Evolutionary conservation across 2,329 filamentous ascomycete species (phyloP).

Genomic region (Trichoderma sp.): DNA sequence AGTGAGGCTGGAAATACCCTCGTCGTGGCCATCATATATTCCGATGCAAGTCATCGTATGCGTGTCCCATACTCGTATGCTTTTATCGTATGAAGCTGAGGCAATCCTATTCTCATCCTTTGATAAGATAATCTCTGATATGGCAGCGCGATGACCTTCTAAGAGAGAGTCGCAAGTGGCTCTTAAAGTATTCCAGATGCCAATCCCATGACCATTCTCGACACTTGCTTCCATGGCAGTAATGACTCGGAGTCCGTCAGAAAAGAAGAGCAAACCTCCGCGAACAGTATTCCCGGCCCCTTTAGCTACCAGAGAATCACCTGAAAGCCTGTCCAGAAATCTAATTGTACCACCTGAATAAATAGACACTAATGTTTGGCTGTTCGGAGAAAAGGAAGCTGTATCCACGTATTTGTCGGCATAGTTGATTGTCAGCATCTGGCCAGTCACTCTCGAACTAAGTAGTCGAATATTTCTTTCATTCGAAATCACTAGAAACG

Average conservation of each 20-base stretch:
- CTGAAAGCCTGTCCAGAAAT: not conserved
- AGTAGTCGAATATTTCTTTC: not conserved
- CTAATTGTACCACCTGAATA: fast-evolving
- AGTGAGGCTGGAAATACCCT: fast-evolving
- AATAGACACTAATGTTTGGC: not conserved
- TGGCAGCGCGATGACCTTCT: not conserved
- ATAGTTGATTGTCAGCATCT: not conserved
- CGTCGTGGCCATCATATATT: not conserved
- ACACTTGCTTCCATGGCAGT: not conserved
- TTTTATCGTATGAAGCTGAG: not conserved
- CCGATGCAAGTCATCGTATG: not conserved
- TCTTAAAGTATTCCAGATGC: not conserved
- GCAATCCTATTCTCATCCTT: not conserved
- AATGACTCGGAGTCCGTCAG: not conserved
- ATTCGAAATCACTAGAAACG: not conserved
- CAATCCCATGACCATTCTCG: not conserved
- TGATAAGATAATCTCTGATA: not conserved
- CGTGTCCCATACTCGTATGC: not conserved
- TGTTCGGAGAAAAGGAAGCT: not conserved
- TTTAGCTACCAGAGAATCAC: too few species aligned
- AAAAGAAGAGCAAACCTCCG: not conserved
- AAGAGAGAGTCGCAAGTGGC: not conserved
- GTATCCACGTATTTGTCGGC: too few species aligned
- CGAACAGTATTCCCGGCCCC: not conserved
- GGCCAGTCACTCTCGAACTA: not conserved